Conservation (phyloP, 768 basidiomycete species). For the Leccinellum rugosiceps region DNA sequence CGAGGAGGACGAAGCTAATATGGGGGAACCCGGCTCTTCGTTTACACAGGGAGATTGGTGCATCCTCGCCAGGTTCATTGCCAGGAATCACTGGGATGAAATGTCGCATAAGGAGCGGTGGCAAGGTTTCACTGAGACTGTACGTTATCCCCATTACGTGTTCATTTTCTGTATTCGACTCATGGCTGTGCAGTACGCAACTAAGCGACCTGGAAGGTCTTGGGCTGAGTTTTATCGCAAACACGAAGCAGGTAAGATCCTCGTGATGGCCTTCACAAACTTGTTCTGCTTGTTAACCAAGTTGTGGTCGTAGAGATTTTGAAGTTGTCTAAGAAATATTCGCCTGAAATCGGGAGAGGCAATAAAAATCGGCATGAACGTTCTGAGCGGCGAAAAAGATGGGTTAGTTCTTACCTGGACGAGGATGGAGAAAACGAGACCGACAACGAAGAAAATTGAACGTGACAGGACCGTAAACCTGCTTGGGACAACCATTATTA, state of each 20-base stretch:
- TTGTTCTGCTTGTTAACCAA: slow-evolving; percentile 5
- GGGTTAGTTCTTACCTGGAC: slow-evolving; percentile 6
- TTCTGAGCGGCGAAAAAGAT: slow-evolving; percentile 22
- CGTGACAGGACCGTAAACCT: background rate
- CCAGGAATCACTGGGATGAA: slow-evolving; percentile 44
- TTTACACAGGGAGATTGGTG: slow-evolving; percentile 65
- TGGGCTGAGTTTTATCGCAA: slow-evolving; percentile 62
- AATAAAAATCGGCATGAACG: slow-evolving; percentile 18
- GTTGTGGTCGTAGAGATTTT: slow-evolving; percentile 17
- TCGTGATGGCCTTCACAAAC: background rate
- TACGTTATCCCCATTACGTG: slow-evolving; percentile 25
- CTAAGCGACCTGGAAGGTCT: slow-evolving; percentile 45
- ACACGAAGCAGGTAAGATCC: slow-evolving; percentile 45
- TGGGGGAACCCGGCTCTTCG: slow-evolving; percentile 49
- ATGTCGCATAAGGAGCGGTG: slow-evolving; percentile 47
- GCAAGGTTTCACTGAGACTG: slow-evolving; percentile 50
- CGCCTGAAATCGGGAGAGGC: slow-evolving; percentile 7
- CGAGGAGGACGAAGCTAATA: slow-evolving; percentile 35
- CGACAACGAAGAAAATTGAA: slow-evolving; percentile 14
- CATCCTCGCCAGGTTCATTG: slow-evolving; percentile 57
- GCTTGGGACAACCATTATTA: background rate
- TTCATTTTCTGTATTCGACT: background rate
- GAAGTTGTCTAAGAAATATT: slow-evolving; percentile 28
- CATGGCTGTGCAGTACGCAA: slow-evolving; percentile 42
- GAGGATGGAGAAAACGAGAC: slow-evolving; percentile 22